Conservation (phyloP, 768 basidiomycete genomes). For the Gelatoporia subvermispora region DNA sequence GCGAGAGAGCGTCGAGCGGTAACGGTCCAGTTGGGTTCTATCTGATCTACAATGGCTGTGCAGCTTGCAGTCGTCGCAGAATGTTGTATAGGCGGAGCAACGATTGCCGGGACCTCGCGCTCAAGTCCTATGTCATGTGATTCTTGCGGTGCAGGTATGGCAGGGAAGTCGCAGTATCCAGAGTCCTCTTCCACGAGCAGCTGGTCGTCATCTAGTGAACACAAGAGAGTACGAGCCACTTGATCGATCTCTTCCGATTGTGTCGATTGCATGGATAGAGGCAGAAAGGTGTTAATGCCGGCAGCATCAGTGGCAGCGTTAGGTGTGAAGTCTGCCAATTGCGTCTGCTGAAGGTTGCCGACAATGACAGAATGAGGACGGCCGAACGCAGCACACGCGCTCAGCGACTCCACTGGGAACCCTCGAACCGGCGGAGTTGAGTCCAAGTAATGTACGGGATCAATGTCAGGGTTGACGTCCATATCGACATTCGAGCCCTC, state of each 20-base stretch:
- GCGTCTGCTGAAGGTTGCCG: not conserved
- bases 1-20: constrained; percentile 10
- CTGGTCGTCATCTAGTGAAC: not conserved
- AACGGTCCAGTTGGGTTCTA: too few relatives aligned
- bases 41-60: too few relatives aligned
- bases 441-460: constrained; percentile 10
- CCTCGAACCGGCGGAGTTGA: not conserved
- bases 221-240: not conserved
- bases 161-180: not conserved
- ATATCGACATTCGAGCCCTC: constrained; percentile 13
- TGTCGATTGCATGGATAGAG: not conserved
- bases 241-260: not conserved
- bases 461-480: constrained; percentile 18
- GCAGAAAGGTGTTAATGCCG: not conserved
- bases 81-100: too few relatives aligned
- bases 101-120: too few relatives aligned
- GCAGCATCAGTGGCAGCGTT: not conserved
- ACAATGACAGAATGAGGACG: not conserved
- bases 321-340: not conserved
- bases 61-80: too few relatives aligned
- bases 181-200: not conserved
- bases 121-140: too few relatives aligned
- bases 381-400: not conserved
- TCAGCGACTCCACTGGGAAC: not conserved
- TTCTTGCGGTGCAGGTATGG: too few relatives aligned